Conservation (phyloP, 2,329 filamentous ascomycete species). For the Pseudomassariella vexata region DNA sequence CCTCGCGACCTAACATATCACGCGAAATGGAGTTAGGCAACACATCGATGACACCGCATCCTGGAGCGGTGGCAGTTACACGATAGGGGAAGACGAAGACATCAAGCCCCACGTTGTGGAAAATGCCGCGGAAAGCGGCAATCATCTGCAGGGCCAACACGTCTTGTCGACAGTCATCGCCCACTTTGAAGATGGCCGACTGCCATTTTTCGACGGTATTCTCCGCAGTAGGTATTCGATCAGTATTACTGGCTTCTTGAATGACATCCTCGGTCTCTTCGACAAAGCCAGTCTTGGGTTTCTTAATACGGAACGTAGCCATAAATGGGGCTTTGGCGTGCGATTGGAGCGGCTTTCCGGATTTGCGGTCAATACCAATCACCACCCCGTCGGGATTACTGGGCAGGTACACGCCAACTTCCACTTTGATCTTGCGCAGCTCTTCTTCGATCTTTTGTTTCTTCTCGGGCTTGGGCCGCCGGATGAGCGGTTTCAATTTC, state of each 20-base stretch:
- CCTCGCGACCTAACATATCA: constrained; percentile 97
- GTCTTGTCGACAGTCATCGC: constrained; percentile 96
- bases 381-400: constrained; percentile 97
- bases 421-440: constrained; percentile 91
- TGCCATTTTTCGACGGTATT: constrained; percentile 93
- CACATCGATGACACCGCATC: constrained; percentile 97
- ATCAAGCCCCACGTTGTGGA: constrained; percentile 88
- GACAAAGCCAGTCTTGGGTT: constrained; percentile 51
- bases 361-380: constrained; percentile 96
- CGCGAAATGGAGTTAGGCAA: constrained; percentile 96
- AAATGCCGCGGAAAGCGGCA: constrained; percentile 93
- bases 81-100: constrained; percentile 97
- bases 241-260: constrained; percentile 38
- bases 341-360: constrained; percentile 92
- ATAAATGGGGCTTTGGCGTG: constrained; percentile 99
- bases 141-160: constrained; percentile 97
- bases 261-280: constrained; percentile 48
- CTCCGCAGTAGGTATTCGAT: constrained; percentile 25
- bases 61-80: constrained; percentile 93
- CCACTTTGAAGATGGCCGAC: constrained; percentile 98
- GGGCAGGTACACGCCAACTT: constrained; percentile 93
- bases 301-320: constrained; percentile 96
- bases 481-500: constrained; percentile 90
- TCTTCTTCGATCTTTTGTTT: constrained; percentile 99
- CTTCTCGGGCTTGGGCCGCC: constrained; percentile 89